Evolutionary conservation across 805 yeast species (phyloP), one percentile per base, ranked within the genome.

Genomic region (Yarrowia deformans): DNA sequence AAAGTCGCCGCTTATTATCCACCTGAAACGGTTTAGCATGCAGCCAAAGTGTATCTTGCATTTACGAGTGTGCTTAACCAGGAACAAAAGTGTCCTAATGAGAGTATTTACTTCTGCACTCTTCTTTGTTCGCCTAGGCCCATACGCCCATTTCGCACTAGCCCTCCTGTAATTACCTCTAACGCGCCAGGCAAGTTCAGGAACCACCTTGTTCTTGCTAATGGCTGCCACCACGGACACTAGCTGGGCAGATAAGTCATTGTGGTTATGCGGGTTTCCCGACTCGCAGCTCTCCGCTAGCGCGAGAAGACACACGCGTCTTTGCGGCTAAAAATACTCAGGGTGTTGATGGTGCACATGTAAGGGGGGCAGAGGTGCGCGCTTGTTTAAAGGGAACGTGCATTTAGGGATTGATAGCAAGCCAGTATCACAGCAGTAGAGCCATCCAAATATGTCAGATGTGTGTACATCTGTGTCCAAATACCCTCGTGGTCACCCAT

Each of bases 291-390:
- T 12, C 16, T 46, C 35, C 6, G n/a, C 7, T 29, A 48, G 54
- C n/a, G 34, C 9, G 39, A 32, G 54, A 32, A 49, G 39, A 16
- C 14, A 9, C 9, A 8, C 34, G 37, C 18, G 35, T 19, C 29
- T 23, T 49, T 32, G 10, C 19, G 35, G 18, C 29, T 6, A 23
- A 8, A 7, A 3, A 35, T 23, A 50, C 23, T 50, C 55, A 50
- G 55, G 55, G 55, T 50, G 40, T 32, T n/a, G 23, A 32, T 5
- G 55, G 55, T 50, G 55, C 56, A 52, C 56, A 52, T 52, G 40
- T 18, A 52, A 52, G 56, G 56, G 56, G 56, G 56, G 29, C 16
- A 46, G 34, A 46, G 1, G 23, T 19, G 50, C 23, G 50, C 23
- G 52, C 35, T 23, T 18, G 7, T 42, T 19, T 16, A 12, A 12